Evolutionary conservation across 306 rosid genomes (phyloP).

Genomic region (Lathyrus oleraceus): DNA sequence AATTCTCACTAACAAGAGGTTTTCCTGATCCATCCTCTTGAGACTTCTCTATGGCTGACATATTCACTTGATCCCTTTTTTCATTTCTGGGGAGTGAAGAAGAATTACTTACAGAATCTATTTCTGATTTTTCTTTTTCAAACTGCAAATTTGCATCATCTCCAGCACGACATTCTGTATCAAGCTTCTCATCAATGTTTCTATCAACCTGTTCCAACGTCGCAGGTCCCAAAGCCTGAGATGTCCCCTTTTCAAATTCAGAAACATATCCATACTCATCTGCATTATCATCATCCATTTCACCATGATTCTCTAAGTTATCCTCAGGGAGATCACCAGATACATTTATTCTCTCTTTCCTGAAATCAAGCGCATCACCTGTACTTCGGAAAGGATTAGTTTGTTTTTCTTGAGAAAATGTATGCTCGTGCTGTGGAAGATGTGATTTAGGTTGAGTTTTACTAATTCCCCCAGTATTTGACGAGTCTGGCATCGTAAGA

Average conservation of each 20-base stretch:
- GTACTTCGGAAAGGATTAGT: slow-evolving; percentile 77
- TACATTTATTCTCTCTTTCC: slow-evolving; percentile 73
- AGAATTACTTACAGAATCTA: slow-evolving; percentile 39
- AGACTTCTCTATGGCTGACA: slow-evolving; percentile 43
- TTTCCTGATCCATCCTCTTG: slow-evolving; percentile 50
- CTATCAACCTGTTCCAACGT: slow-evolving; percentile 71
- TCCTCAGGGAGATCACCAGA: slow-evolving; percentile 63
- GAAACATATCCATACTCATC: slow-evolving; percentile 85
- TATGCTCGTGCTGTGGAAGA: slow-evolving; percentile 42
- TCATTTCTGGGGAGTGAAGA: slow-evolving; percentile 44
- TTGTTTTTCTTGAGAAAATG: slow-evolving; percentile 52
- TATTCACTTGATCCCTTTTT: slow-evolving; percentile 45
- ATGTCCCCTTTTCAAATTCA: slow-evolving; percentile 73
- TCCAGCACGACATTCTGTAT: slow-evolving; percentile 42
- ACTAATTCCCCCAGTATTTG: slow-evolving; percentile 57
- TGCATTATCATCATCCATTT: slow-evolving; percentile 66
- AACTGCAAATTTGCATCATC: slow-evolving; percentile 53
- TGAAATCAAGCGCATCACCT: slow-evolving; percentile 70
- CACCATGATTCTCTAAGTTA: slow-evolving; percentile 45
- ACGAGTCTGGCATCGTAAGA: slow-evolving; percentile 53
- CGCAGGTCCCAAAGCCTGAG: slow-evolving; percentile 93
- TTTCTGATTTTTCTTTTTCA: slow-evolving; percentile 56
- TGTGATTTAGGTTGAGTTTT: slow-evolving; percentile 49
- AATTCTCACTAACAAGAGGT: slow-evolving; percentile 31
- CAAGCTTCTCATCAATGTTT: slow-evolving; percentile 38